Base-by-base conservation (phyloP, 805 yeast genomes). In the Candida takata region DNA sequence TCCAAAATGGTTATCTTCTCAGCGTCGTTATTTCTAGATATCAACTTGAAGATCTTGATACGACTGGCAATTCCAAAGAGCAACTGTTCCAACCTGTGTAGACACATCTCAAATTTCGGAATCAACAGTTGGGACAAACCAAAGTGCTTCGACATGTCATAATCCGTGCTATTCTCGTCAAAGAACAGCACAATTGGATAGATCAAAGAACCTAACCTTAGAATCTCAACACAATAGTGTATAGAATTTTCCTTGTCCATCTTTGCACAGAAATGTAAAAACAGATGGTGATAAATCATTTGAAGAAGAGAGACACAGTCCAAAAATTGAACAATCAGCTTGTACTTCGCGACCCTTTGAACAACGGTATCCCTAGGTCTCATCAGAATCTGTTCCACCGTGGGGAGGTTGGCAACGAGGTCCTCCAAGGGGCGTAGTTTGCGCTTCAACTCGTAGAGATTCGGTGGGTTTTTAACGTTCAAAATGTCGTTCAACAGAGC, bases 231-330 rank as follows among this genome's bases (percentile, higher is more conserved):
- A 7, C 42, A 20, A 35, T 45, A 47, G 19, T 31, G 11, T 8
- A 51, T 8, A 4, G 56, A 45, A 30, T 37, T 23, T 4, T 27
- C 38, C 2, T 8, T 30, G 20, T 49, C 32, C 26, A 33, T 31
- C 9, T 27, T 33, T n/a, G 35, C 41, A 31, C 44, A 48, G 27
- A 45, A 45, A 15, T 34, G 43, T 4, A 52, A 19, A 29, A 42
- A 51, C 14, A 52, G 32, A 31, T 52, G 51, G 29, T 47, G 45
- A 33, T 52, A 45, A 10, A 49, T 34, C 44, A 51, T 45, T 25
- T 34, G 40, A 6, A 47, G 23, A 14, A 52, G 36, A 1, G 50
- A 39, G 4, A 32, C 18, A 8, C 39, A 13, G 26, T 50, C 51
- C 15, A 45, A 25, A 14, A 40, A 29, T 6, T 29, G 24, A 1